Conservation (phyloP, 345 rosid species). For the Gynandropsis gynandra region DNA sequence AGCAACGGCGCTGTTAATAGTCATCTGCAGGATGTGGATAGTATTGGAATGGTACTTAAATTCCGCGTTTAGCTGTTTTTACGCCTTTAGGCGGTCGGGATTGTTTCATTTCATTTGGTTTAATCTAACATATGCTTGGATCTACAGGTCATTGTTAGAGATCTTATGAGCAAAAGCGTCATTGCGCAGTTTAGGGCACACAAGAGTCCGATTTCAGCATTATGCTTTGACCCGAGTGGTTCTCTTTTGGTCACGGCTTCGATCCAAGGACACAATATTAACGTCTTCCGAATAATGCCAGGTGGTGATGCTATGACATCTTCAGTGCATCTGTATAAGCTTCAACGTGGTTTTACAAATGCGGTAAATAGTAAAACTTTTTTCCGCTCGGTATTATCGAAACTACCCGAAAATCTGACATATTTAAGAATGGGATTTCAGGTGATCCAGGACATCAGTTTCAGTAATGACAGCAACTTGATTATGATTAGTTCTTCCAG, state of each 20-base stretch:
- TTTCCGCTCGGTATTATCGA: no score
- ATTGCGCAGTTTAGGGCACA: conserved; percentile 89
- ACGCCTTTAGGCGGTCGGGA: no score
- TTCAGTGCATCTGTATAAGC: conserved; percentile 68
- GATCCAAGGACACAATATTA: conserved; percentile 83
- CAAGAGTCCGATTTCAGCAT: conserved; percentile 79
- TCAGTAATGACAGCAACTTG: conserved; percentile 79
- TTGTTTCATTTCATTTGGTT: background rate
- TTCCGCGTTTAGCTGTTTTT: conserved; percentile 7
- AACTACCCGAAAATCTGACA: background rate
- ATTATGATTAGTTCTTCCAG: conserved; percentile 87
- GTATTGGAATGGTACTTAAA: conserved; percentile 71
- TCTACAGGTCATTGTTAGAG: conserved; percentile 76
- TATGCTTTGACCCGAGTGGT: conserved; percentile 92
- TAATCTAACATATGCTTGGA: background rate
- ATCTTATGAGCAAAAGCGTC: conserved; percentile 56
- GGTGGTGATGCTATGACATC: conserved; percentile 40
- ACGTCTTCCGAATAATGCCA: conserved; percentile 80
- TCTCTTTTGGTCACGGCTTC: conserved; percentile 88
- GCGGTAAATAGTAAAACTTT: conserved; percentile 76
- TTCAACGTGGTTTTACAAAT: conserved; percentile 92
- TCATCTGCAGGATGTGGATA: conserved; percentile 53
- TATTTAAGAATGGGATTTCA: conserved; percentile 24
- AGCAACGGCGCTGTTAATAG: conserved; percentile 46
- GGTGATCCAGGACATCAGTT: conserved; percentile 94